phyloP scores from a whole-genome alignment of 2,329 filamentous ascomycete species.

The Alternaria sp. region DNA sequence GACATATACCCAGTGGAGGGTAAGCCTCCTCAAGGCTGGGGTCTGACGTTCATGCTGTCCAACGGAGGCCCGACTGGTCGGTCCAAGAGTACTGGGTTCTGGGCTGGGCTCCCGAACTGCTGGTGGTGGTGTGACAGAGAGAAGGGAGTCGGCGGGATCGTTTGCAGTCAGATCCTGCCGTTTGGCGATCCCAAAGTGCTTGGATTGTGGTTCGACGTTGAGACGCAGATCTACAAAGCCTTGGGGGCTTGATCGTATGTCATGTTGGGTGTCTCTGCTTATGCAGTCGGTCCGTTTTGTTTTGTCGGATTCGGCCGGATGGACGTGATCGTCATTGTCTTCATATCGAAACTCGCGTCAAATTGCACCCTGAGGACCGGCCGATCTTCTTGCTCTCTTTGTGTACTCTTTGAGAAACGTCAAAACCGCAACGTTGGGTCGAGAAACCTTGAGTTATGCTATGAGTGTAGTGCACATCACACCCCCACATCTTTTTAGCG shows the following conservation, averaged over 20 bases:
- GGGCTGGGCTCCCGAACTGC: slow-evolving; percentile 66
- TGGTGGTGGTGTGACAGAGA: slow-evolving; percentile 68
- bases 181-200: slow-evolving; percentile 37
- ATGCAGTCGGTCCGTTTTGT: slow-evolving; percentile 1
- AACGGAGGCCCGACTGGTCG: slow-evolving; percentile 33
- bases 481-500: not conserved
- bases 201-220: slow-evolving; percentile 10
- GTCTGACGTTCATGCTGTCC: slow-evolving; percentile 63
- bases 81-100: slow-evolving; percentile 55
- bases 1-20: slow-evolving; percentile 57
- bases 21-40: slow-evolving; percentile 67
- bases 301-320: not conserved
- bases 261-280: slow-evolving; percentile 1
- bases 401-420: not conserved
- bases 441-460: not conserved
- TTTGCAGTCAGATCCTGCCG: slow-evolving; percentile 38
- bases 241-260: slow-evolving; percentile 4
- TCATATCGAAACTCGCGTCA: not conserved
- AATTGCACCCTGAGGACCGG: not conserved
- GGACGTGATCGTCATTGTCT: not conserved
- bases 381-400: not conserved
- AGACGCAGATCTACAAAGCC: slow-evolving; percentile 16
- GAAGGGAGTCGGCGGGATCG: slow-evolving; percentile 58
- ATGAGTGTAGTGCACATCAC: not conserved
- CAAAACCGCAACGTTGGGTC: not conserved